Evolutionary conservation across 73 alveolate genomes (phyloP), one percentile per base, ranked within the genome.

Genomic region (Paramecium bursaria): DNA sequence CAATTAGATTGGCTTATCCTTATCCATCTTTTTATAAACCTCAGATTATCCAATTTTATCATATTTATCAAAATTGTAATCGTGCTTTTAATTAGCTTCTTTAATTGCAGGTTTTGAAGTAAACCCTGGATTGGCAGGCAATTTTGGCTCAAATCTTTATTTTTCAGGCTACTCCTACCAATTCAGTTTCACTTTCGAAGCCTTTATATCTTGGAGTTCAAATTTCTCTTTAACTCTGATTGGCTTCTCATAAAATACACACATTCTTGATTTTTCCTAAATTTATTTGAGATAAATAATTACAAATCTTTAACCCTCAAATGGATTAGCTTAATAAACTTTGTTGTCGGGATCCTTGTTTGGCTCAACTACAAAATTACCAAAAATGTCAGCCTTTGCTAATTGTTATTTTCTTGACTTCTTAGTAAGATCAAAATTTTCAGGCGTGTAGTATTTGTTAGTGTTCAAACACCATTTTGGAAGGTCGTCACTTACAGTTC

Each of bases 21-120:
- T 79, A 31, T 79, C 89, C 15, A 79, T 79, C 50, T 79, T 79
- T 21, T 61, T 52, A 39, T 54, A 79, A 11, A 55, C 77, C 21
- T 79, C 89, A 21, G 89, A 79, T 79, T 79, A 26, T 7, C 89
- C 89, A 39, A 79, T 79, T 13, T 79, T 79, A 21, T 79, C 76
- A 11, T 53, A 50, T 39, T 61, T 73, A 10, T 44, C 73, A 39
- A 22, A 53, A 55, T 79, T 79, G 0, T 80, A 82, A 79, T 79
- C 73, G 51, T 82, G 31, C 54, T 79, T 52, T 79, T 51, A 23
- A 21, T 79, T 51, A 13, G 54, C 39, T 35, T 33, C 7, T 79
- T 79, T 79, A 23, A 79, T 79, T 11, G 39, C 23, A 21, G 89
- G 89, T 21, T 52, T 19, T 31, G 30, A 25, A 2, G 89, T n/a